Evolutionary conservation across 2,329 filamentous ascomycete species (phyloP).

Genomic region (Macrophomina tecta): DNA sequence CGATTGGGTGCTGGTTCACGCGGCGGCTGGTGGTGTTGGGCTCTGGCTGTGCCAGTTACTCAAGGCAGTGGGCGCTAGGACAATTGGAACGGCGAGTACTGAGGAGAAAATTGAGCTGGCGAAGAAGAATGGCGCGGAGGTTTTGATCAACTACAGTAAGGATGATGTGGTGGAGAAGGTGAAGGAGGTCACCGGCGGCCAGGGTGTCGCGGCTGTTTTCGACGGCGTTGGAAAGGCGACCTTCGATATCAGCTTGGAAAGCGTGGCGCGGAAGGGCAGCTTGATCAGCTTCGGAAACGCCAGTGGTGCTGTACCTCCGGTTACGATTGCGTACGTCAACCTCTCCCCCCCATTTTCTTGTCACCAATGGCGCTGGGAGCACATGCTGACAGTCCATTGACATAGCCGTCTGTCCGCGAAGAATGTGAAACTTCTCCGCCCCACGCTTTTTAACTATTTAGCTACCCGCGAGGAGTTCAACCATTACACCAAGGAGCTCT

Average conservation of each 20-base stretch:
- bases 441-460: slow-evolving; percentile 74
- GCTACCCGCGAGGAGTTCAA: slow-evolving; percentile 73
- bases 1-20: slow-evolving; percentile 84
- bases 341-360: slow-evolving; percentile 38
- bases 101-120: slow-evolving; percentile 75
- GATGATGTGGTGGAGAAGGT: slow-evolving; percentile 67
- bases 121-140: slow-evolving; percentile 71
- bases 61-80: slow-evolving; percentile 71
- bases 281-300: slow-evolving; percentile 84
- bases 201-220: slow-evolving; percentile 79
- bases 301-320: slow-evolving; percentile 76
- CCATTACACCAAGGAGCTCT: slow-evolving; percentile 73
- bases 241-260: slow-evolving; percentile 78
- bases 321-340: slow-evolving; percentile 65
- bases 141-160: slow-evolving; percentile 71
- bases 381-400: background rate
- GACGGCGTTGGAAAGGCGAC: slow-evolving; percentile 87
- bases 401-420: slow-evolving; percentile 66
- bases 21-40: slow-evolving; percentile 79
- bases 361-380: background rate
- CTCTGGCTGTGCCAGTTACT: slow-evolving; percentile 78
- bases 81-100: slow-evolving; percentile 80
- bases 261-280: slow-evolving; percentile 76
- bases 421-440: slow-evolving; percentile 78
- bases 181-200: slow-evolving; percentile 71